A percentile compares a stretch with the other conserved stretches of the same genome.
phyloP scores from a whole-genome alignment of 345 rosid species.

The Turnera subulata region DNA sequence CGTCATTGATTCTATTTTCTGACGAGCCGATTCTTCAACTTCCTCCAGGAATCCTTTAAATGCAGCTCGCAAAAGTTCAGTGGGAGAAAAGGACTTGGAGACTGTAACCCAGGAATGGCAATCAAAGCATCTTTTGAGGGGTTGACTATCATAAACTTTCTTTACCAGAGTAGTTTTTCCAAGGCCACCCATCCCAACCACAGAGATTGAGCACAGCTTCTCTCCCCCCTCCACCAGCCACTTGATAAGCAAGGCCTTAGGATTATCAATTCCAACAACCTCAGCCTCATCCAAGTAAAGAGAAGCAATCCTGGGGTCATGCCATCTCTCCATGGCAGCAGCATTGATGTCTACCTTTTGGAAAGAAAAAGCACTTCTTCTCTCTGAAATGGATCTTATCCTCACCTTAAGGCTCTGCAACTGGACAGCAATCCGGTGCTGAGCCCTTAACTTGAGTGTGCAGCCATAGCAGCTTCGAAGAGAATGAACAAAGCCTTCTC shows the following conservation, averaged over 20 bases:
- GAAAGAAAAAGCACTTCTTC: constrained; percentile 13
- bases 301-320: constrained; percentile 5
- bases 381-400: constrained; percentile 4
- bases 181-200: constrained; percentile 8
- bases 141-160: constrained; percentile 10
- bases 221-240: constrained; percentile 7
- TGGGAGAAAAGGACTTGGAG: background rate
- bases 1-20: background rate
- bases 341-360: background rate
- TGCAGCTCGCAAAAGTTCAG: constrained; percentile 3
- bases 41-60: constrained; percentile 1
- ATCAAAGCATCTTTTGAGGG: constrained; percentile 4
- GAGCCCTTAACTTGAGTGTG: background rate
- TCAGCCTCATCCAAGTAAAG: constrained; percentile 13
- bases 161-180: constrained; percentile 11
- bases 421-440: background rate
- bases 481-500: background rate
- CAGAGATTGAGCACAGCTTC: constrained; percentile 2
- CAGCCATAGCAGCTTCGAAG: background rate
- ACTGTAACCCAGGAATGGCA: constrained; percentile 8
- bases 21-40: constrained; percentile 1
- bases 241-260: background rate
- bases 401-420: constrained; percentile 1
- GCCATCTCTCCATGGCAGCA: background rate
- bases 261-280: constrained; percentile 14